phyloP scores from a whole-genome alignment of 2,329 filamentous ascomycete genomes.

The Fusarium dimerum region DNA sequence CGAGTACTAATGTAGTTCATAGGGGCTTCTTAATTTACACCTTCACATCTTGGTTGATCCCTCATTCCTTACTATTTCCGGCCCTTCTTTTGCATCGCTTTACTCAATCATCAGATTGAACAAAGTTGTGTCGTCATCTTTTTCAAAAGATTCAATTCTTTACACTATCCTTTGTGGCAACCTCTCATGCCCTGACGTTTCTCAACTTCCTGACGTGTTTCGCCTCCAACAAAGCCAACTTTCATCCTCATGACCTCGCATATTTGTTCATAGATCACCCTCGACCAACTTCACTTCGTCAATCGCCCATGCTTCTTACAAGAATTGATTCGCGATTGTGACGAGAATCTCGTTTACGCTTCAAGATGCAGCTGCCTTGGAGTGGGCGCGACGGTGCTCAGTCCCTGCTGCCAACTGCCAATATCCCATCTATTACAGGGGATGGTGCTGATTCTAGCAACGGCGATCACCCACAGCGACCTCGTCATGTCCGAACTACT shows the following conservation, averaged over 20 bases:
- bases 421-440: slow-evolving; percentile 35
- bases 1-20: no score
- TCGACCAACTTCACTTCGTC: background rate
- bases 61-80: slow-evolving; percentile 10
- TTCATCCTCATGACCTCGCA: slow-evolving; percentile 26
- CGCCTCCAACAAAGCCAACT: slow-evolving; percentile 4
- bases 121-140: slow-evolving; percentile 10
- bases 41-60: slow-evolving; percentile 12
- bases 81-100: slow-evolving; percentile 15
- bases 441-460: slow-evolving; percentile 30
- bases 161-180: slow-evolving; percentile 6
- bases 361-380: slow-evolving; percentile 42
- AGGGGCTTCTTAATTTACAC: slow-evolving; percentile 4
- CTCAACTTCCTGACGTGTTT: slow-evolving; percentile 2
- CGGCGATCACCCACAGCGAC: slow-evolving; percentile 28
- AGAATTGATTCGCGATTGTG: slow-evolving; percentile 17
- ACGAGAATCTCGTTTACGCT: slow-evolving; percentile 16
- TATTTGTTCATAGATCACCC: slow-evolving; percentile 15
- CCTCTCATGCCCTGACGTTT: slow-evolving; percentile 16
- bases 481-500: slow-evolving; percentile 48
- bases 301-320: slow-evolving; percentile 23
- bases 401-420: slow-evolving; percentile 37
- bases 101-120: slow-evolving; percentile 10
- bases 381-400: slow-evolving; percentile 34
- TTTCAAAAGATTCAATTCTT: slow-evolving; percentile 5